Conservation (phyloP, 441 rosid species). For the Hura crepitans region DNA sequence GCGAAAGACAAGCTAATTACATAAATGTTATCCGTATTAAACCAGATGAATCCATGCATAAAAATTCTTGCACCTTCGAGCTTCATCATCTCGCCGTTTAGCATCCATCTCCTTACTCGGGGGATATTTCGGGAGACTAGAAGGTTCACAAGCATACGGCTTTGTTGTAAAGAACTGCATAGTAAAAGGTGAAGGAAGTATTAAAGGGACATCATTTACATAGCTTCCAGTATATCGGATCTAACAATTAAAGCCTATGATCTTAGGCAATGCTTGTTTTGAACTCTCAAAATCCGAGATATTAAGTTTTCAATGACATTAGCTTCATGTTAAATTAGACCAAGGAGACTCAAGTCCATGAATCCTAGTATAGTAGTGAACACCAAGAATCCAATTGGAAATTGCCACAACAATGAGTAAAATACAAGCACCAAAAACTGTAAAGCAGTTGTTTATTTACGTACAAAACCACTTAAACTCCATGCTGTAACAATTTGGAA, state of each 20-base stretch:
- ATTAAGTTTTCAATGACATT: neutral
- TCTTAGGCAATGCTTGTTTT: neutral
- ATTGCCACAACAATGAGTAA: too few relatives aligned
- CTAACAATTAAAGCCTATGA: neutral
- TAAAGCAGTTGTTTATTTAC: too few relatives aligned
- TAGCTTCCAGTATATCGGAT: neutral
- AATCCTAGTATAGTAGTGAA: neutral
- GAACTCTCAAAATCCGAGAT: neutral
- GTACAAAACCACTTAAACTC: too few relatives aligned
- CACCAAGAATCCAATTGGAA: too few relatives aligned
- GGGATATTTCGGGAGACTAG: constrained; percentile 88
- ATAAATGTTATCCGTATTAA: neutral
- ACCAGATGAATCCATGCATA: neutral
- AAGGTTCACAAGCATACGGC: constrained; percentile 85
- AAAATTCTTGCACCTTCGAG: constrained; percentile 53
- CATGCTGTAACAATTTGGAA: too few relatives aligned
- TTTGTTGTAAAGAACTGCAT: constrained; percentile 72
- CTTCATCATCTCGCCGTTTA: constrained; percentile 83
- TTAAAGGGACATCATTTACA: too few relatives aligned
- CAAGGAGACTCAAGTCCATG: too few relatives aligned
- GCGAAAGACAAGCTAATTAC: constrained; percentile 1
- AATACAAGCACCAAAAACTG: too few relatives aligned
- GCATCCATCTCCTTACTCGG: constrained; percentile 96
- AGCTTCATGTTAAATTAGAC: neutral
- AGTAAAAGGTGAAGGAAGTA: constrained; percentile 3